Base-by-base conservation (phyloP, 441 rosid species). In the Corymbia citriodora region DNA sequence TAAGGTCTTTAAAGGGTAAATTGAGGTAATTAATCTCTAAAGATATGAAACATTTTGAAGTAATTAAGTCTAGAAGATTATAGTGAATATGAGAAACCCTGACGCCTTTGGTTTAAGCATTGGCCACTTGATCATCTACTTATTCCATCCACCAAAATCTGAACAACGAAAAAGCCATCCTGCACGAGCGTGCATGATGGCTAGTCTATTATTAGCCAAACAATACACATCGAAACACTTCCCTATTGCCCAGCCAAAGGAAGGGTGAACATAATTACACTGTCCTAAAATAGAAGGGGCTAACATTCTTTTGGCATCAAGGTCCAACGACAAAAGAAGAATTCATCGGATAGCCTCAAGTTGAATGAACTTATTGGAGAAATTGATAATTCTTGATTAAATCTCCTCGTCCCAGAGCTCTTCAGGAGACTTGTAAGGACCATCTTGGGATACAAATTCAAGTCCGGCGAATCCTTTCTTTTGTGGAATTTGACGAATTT, bases 361-460 rank as follows among this genome's bases (percentile, higher is more conserved):
- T 45, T 40, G 52, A 79, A 79, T 40, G 52, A 79, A 74, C 52
- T 79, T 40, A 40, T 79, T 23, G 52, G 15, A 79, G 85, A 45
- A 23, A 45, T 8, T 12, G n/a, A 45, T 23, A 7, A 40, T 79
- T 79, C n/a, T 14, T 79, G 18, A 90, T 93, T 89, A 95, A 40
- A 94, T 89, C 92, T 95, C 97, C 6, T 93, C 96, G 19, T 95
- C 96, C 97, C 96, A 93, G 53, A 95, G 92, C 85, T 95, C 95
- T 3, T 82, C 90, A 1, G 88, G 33, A 27, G 95, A 85, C 89
- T 91, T 94, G 89, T 91, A 93, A 86, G 94, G 95, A 10, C 95
- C 95, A 53, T 91, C 82, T 9, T 61, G 15, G 48, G 93, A 93
- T 65, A 92, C 83, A 70, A 91, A 94, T 36, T 87, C 90, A 55